These are phyloP conservation scores for Exophiala sp. DNA, from an alignment of 2,329 filamentous ascomycete species.

Conservation along the genomic window DNA sequence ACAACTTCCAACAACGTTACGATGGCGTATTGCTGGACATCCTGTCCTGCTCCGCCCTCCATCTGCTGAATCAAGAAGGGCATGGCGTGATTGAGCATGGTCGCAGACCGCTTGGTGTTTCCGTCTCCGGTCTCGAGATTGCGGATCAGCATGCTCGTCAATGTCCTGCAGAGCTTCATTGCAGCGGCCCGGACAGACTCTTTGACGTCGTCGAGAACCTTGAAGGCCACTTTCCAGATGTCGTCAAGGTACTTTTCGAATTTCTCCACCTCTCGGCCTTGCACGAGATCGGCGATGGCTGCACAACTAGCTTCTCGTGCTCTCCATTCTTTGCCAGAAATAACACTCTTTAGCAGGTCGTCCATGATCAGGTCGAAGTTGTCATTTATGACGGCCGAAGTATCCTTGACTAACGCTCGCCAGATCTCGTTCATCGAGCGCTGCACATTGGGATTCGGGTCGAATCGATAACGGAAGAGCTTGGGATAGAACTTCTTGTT, in stretches of 20 bases:
- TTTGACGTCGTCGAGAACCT: conserved; percentile 95
- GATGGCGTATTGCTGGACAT: conserved; percentile 81
- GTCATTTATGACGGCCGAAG: conserved; percentile 68
- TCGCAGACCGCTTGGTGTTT: conserved; percentile 62
- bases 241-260: conserved; percentile 82
- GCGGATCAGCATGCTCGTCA: conserved; percentile 81
- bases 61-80: conserved; percentile 88
- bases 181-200: conserved; percentile 80
- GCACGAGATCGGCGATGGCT: conserved; percentile 81
- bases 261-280: conserved; percentile 69
- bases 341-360: conserved; percentile 78
- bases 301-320: conserved; percentile 88
- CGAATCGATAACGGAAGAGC: conserved; percentile 89
- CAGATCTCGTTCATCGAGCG: conserved; percentile 97
- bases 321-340: conserved; percentile 83
- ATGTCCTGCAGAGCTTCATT: conserved; percentile 72
- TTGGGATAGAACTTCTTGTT: conserved; percentile 96
- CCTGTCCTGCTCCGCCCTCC: conserved; percentile 74
- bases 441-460: conserved; percentile 90
- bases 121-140: conserved; percentile 75
- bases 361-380: conserved; percentile 87
- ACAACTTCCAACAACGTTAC: conserved; percentile 81
- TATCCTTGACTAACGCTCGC: conserved; percentile 91
- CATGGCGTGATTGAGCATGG: conserved; percentile 80
- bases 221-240: conserved; percentile 82